Conservation (phyloP, 108 stramenopile species). For the Nitzschia palea region DNA sequence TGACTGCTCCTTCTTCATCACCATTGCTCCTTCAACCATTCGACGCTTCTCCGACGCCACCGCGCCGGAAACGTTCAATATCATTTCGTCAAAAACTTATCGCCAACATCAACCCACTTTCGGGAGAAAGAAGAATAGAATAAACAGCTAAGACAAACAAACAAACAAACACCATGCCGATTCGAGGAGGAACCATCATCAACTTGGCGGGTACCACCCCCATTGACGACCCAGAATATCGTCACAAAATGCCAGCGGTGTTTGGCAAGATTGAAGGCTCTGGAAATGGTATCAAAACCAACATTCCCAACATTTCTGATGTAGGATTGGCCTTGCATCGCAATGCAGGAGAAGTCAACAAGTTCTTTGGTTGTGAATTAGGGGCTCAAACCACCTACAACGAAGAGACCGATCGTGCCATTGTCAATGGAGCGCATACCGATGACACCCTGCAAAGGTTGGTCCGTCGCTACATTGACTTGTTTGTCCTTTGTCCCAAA, state of each 20-base stretch:
- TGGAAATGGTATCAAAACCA: conserved; percentile 99
- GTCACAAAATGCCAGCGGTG: conserved; percentile 97
- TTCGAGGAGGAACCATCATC: conserved; percentile 79
- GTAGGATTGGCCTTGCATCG: conserved; percentile 87
- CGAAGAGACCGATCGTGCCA: conserved; percentile 90
- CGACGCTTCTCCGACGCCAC: conserved; percentile 20
- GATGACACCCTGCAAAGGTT: conserved; percentile 86
- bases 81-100: conserved; percentile 28
- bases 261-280: conserved; percentile 97
- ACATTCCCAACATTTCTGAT: conserved; percentile 93
- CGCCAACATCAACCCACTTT: conserved; percentile 2
- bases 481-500: conserved; percentile 96
- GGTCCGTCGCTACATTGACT: conserved; percentile 92
- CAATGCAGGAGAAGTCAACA: conserved; percentile 90
- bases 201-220: conserved; percentile 89
- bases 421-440: conserved; percentile 98
- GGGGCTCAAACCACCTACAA: conserved; percentile 96
- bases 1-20: background rate
- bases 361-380: conserved; percentile 98
- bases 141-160: conserved; percentile 4
- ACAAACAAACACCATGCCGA: conserved; percentile 50
- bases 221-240: conserved; percentile 93
- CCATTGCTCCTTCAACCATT: background rate
- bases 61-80: conserved; percentile 33
- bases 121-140: conserved; percentile 17